Evolutionary conservation across 2,329 filamentous ascomycete genomes (phyloP), one percentile per base, ranked within the genome.

Genomic region (Penicillium thymicola): DNA sequence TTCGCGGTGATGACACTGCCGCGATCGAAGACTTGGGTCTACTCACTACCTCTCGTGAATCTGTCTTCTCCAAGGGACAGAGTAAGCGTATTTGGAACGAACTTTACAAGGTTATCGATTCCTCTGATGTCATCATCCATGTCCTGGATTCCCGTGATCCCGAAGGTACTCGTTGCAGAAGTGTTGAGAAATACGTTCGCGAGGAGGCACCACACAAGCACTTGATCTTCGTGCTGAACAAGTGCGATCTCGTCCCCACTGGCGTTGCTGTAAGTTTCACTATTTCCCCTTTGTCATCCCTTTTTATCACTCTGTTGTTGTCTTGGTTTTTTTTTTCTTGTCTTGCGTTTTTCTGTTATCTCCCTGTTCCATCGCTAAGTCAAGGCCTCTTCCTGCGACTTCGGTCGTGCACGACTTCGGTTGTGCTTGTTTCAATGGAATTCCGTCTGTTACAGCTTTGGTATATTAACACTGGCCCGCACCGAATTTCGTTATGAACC

Each of bases 71-170:
- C 66, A 97, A 97, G 77, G 94, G 94, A 18, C 92, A 96, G 74
- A 93, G 88, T 70, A 96, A 96, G 77, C 84, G 94, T 64, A 96
- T 96, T 65, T 96, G 91, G 92, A 97, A 97, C 76, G 93, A 99
- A 73, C 79, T 97, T 42, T 89, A 94, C 81, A 95, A 96, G 77
- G 92, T 94, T 68, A 94, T 97, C 59, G 93, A 97, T 76, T 95
- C 91, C 3, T 94, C 89, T 10, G 94, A 99, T 75, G 93, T 99
- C 36, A 86, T 99, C 44, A 88, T 99, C n/a, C 94, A 97, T 69
- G 89, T 96, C 14, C 79, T 96, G 1, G 93, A 97, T 74, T 92
- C 92, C 40, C 83, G 92, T 75, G 92, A 96, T 74, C 92, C 92
- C 3, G 78, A 93, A 11, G 94, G 94, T 34, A 97, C 94, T 16